phyloP scores from a whole-genome alignment of 768 basidiomycete species.

The Trametes cubensis region DNA sequence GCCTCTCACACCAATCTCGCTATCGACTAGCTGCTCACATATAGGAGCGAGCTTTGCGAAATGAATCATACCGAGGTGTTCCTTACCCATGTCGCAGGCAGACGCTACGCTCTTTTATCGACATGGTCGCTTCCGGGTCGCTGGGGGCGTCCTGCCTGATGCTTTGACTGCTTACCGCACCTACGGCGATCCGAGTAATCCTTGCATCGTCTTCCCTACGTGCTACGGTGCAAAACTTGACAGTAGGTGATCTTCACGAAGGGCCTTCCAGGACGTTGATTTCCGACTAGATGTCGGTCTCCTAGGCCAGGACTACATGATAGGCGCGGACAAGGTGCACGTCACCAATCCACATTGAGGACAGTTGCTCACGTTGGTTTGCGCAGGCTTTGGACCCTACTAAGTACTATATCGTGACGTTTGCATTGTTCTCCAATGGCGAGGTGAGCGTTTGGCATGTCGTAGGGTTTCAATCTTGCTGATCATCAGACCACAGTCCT shows the following conservation, averaged over 20 bases:
- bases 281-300: conserved; percentile 24
- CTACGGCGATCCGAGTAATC: conserved; percentile 53
- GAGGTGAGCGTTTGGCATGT: conserved; percentile 43
- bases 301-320: conserved; percentile 48
- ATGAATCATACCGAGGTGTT: no score
- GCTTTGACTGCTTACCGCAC: conserved; percentile 61
- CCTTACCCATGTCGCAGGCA: conserved; percentile 23
- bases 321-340: conserved; percentile 52
- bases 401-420: conserved; percentile 58
- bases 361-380: background rate
- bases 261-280: background rate
- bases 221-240: conserved; percentile 58
- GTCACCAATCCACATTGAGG: background rate
- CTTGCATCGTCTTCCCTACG: conserved; percentile 60
- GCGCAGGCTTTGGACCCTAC: conserved; percentile 51
- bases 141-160: conserved; percentile 56
- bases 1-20: background rate
- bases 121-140: conserved; percentile 55
- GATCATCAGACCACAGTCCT: conserved; percentile 43
- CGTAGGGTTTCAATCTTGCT: background rate
- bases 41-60: background rate
- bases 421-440: conserved; percentile 60
- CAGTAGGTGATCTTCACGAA: conserved; percentile 39
- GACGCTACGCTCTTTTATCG: conserved; percentile 47
- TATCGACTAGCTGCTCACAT: background rate